phyloP scores from a whole-genome alignment of 1,139 yeast genomes.

The Hanseniaspora gamundiae region DNA sequence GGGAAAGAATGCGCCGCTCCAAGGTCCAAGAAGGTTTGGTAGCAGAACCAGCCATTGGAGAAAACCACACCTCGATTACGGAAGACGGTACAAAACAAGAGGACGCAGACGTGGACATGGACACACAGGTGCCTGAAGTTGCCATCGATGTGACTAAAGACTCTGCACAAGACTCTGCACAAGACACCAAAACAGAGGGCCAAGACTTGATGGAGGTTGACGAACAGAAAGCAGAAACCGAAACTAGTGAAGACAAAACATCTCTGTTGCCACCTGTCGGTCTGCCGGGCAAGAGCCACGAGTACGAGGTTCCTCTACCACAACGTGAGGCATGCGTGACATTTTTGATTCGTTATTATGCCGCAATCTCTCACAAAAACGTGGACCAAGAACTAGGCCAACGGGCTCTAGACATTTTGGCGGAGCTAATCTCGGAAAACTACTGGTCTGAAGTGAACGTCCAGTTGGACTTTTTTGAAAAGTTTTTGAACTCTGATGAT shows the following conservation, averaged over 20 bases:
- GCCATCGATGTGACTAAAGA: not conserved
- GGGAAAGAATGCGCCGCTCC: conserved; percentile 45
- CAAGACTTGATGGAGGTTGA: conserved; percentile 13
- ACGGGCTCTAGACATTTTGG: conserved; percentile 64
- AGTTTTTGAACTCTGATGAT: conserved; percentile 71
- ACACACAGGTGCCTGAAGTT: not conserved
- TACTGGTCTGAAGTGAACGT: conserved; percentile 85
- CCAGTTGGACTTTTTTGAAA: conserved; percentile 74
- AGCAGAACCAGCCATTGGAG: not conserved
- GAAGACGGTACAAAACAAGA: not conserved
- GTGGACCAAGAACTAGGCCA: conserved; percentile 76
- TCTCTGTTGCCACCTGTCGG: not conserved
- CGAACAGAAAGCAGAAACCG: conserved; percentile 8
- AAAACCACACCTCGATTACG: not conserved
- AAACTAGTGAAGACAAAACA: too few relatives aligned
- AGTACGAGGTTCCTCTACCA: conserved; percentile 56
- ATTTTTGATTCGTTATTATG: conserved; percentile 74
- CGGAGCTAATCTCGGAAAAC: conserved; percentile 56
- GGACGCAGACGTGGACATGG: not conserved
- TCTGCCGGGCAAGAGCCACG: conserved; percentile 6
- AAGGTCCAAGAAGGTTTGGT: conserved; percentile 20
- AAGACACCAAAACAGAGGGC: not conserved
- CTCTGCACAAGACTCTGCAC: not conserved
- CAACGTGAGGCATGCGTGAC: conserved; percentile 90
- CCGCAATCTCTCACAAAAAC: conserved; percentile 77